These are phyloP conservation scores for Catharanthus roseus DNA, from an alignment of 257 asterid species.

Conservation along the genomic window DNA sequence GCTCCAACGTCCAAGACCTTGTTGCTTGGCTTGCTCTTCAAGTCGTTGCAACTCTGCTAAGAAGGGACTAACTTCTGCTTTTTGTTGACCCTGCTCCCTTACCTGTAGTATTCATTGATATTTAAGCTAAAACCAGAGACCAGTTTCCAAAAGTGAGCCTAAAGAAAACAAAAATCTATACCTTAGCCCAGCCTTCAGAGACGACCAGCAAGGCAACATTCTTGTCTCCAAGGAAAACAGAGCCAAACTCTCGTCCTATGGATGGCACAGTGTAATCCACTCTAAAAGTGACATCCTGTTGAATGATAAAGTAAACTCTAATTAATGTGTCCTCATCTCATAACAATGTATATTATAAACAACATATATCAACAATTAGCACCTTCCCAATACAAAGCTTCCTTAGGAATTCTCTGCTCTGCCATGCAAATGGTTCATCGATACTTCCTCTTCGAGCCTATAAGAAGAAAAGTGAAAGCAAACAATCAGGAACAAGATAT, in stretches of 20 bases:
- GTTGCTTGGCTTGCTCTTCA: slow-evolving; percentile 84
- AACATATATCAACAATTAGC: slow-evolving; percentile 11
- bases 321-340: background rate
- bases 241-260: slow-evolving; percentile 85
- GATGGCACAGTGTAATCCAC: slow-evolving; percentile 86
- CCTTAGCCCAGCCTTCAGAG: slow-evolving; percentile 99
- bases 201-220: slow-evolving; percentile 73
- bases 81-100: slow-evolving; percentile 87
- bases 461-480: background rate
- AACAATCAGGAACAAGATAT: background rate
- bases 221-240: slow-evolving; percentile 77
- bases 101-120: slow-evolving; percentile 38
- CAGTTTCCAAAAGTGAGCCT: background rate
- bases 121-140: background rate
- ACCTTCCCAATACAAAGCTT: slow-evolving; percentile 95
- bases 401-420: slow-evolving; percentile 82
- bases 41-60: slow-evolving; percentile 60
- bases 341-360: background rate
- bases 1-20: slow-evolving; percentile 94
- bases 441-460: slow-evolving; percentile 83
- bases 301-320: background rate
- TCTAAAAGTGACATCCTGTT: slow-evolving; percentile 80
- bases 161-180: slow-evolving; percentile 18
- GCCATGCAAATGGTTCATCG: slow-evolving; percentile 99
- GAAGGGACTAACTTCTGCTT: slow-evolving; percentile 84